Base-by-base conservation (phyloP, 2,329 filamentous ascomycete species). In the Pseudogymnoascus destructans region DNA sequence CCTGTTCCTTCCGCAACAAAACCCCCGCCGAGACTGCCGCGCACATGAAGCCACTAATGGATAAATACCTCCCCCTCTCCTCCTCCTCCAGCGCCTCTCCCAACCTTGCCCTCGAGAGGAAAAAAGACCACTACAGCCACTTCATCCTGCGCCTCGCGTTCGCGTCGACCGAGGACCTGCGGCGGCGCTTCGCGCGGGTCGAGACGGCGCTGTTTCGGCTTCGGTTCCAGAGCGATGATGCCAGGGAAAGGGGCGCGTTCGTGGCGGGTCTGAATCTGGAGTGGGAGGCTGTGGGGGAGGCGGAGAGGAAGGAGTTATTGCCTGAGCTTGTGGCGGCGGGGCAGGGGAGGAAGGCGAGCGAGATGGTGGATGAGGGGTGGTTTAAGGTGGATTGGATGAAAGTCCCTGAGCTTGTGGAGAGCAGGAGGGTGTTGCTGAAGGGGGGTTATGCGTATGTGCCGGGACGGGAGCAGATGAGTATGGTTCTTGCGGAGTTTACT, bases 371-470 rank as follows among this genome's bases (percentile, higher is more conserved):
- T 40, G 89, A 93, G 66, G 83, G 76, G 23, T 98, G 89, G 86
- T 95, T 95, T 77, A 97, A 96, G 73, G 89, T 97, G 1, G 89
- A 96, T 67, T 98, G 92, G 90, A 87, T 90, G 69, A 81, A 84
- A 32, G 93, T 98, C 1, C 89, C 92, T 0, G 92, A 97, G 61
- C 74, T 98, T 35, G 84, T 98, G 0, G 91, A 96, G 72, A 74
- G 79, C 55, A 79, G 92, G 56, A 79, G 80, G 57, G 88, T 95
- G 1, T 84, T 93, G 58, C 63, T 97, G 63, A 85, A 79, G 64
- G 82, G 74, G 25, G 93, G 93, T 2, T 93, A 89, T 71, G 93
- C 93, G 1, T 98, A 90, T 68, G 92, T 98, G 1, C 92, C 93
- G 0, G 83, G 85, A 10, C 79, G 84, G 59, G 90, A 96, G 70